Percentiles rank a stretch among this genome's conserved stretches.
Evolutionary conservation across 1,284 basidiomycete species (phyloP).

Genomic region (Somion occarium): DNA sequence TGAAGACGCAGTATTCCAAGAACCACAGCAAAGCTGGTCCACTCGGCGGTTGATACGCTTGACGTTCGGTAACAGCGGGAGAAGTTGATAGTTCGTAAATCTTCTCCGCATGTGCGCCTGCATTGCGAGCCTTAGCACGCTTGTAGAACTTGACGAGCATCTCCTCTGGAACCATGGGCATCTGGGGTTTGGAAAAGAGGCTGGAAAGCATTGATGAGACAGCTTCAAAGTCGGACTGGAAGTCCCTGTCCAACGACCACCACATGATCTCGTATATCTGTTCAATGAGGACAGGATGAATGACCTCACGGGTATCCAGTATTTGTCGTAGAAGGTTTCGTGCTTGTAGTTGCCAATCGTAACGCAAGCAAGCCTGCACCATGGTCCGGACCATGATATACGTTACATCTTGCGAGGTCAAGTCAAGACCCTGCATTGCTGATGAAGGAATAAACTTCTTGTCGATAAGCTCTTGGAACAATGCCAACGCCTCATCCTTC

Average conservation of each 20-base stretch:
- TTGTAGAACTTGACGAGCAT: conserved; percentile 26
- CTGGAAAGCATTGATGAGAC: background rate
- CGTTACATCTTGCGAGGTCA: conserved; percentile 25
- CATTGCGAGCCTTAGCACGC: conserved; percentile 12
- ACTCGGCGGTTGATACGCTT: conserved; percentile 45
- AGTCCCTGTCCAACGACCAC: conserved; percentile 12
- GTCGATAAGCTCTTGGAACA: conserved; percentile 30
- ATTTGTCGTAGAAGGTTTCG: background rate
- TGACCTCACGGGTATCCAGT: background rate
- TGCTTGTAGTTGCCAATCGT: background rate
- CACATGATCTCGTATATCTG: background rate
- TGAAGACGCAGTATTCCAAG: conserved; percentile 36
- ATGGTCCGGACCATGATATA: background rate
- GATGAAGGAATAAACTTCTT: conserved; percentile 27
- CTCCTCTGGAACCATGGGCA: background rate
- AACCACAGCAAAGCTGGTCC: conserved; percentile 44
- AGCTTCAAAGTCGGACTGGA: conserved; percentile 6
- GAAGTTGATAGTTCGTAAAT: conserved; percentile 34
- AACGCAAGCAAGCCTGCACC: background rate
- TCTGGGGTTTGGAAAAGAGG: background rate
- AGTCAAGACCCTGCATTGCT: conserved; percentile 29
- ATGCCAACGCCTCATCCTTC: conserved; percentile 15
- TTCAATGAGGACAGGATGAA: background rate
- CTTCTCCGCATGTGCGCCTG: conserved; percentile 13
- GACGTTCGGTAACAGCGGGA: conserved; percentile 21